phyloP scores from a whole-genome alignment of 1,284 basidiomycete genomes.

The Melampsora americana region DNA sequence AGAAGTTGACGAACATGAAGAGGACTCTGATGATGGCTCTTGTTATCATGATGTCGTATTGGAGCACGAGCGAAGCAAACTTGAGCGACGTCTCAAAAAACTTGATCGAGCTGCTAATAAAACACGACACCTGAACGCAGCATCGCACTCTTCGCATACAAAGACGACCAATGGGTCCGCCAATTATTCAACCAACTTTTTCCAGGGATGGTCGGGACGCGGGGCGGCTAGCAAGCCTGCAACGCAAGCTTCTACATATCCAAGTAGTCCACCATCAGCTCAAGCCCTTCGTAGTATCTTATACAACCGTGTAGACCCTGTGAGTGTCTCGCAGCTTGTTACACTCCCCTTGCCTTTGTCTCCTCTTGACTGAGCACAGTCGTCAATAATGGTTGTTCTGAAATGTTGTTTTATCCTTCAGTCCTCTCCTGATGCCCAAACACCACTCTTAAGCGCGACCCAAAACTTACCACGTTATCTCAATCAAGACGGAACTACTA shows the following conservation, averaged over 20 bases:
- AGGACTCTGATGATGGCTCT: conserved; percentile 34
- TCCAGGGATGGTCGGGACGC: neutral
- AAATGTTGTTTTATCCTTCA: neutral
- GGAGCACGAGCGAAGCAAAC: conserved; percentile 38
- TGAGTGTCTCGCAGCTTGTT: neutral
- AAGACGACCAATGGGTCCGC: neutral
- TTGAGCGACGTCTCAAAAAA: conserved; percentile 36
- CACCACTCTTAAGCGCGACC: neutral
- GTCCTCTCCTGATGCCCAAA: conserved; percentile 3
- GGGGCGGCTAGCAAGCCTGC: too few species aligned
- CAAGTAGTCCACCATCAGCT: neutral
- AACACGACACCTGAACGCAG: neutral
- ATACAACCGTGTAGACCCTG: neutral
- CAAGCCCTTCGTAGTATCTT: neutral
- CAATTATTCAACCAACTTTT: neutral
- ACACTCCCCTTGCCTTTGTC: too few species aligned
- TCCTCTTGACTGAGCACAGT: too few species aligned
- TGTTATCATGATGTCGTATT: conserved; percentile 42
- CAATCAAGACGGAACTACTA: neutral
- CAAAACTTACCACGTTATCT: neutral
- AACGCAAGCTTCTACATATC: too few species aligned
- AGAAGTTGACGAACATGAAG: neutral
- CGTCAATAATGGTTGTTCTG: too few species aligned
- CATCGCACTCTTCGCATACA: conserved; percentile 1
- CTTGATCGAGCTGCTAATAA: neutral